Base-by-base conservation (phyloP, 768 basidiomycete species). In the Coprinopsis cinerea region DNA sequence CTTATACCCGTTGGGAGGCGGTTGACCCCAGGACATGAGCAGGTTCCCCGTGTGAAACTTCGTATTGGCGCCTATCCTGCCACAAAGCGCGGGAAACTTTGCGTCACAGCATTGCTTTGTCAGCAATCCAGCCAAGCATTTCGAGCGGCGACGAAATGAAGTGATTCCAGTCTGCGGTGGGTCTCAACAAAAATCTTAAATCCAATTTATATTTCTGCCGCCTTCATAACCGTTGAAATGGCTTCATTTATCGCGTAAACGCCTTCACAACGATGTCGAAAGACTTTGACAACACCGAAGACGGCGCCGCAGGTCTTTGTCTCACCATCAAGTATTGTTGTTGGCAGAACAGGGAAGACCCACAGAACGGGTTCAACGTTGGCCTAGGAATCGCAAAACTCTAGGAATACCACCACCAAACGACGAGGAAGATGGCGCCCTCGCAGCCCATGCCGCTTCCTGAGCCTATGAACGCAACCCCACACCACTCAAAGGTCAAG, bases 401-500 rank as follows among this genome's bases (percentile, higher is more conserved):
- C 41, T 5, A 24, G 22, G 7, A 43, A 5, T 7, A 24, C 41
- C 4, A 25, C 23, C 13, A 27, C 24, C 17, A 35, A 32, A 15
- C 17, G 32, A 36, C 23, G 24, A 36, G 17, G 47, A 26, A 6
- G 20, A 47, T 53, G 53, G 44, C 54, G 51, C 27, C 47, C 36
- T n/a, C 26, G 20, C 61, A 61, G 44, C 51, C 51, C 4, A 52
- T 52, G 51, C 58, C 60, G 10, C 37, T 63, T 41, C 65, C 67
- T 26, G 76, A 78, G 67, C 84, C 85, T 11, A 91, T 91, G 88
- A 91, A 92, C 66, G 82, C 85, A 25, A 79, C 81, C n/a, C 75
- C 82, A 0, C 72, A 83, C 61, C 89, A 91, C 63, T 71, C 87
- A 23, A 92, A 89, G 67, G 78, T 91, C 63, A 87, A 78, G 63